phyloP scores from a whole-genome alignment of 1,284 basidiomycete genomes.

The Papiliotrema flavescens region DNA sequence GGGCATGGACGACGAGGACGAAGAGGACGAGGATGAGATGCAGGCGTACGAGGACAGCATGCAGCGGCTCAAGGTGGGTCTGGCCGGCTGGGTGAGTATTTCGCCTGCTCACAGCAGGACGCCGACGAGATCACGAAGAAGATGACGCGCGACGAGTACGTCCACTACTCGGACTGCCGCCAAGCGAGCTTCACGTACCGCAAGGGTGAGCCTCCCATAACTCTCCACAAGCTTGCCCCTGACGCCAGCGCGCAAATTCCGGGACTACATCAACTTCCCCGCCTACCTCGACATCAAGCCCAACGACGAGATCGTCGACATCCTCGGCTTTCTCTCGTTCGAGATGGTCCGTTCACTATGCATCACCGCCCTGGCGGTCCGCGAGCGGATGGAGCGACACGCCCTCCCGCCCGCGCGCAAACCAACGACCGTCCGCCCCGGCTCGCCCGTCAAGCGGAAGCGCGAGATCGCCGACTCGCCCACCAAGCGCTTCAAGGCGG shows the following conservation, averaged over 20 bases:
- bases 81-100: too few species aligned
- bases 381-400: constrained; percentile 32
- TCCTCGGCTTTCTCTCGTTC: constrained; percentile 93
- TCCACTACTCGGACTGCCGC: constrained; percentile 94
- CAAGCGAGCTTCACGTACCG: constrained; percentile 97
- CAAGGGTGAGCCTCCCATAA: constrained; percentile 61
- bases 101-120: constrained; percentile 57
- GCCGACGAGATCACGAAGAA: constrained; percentile 90
- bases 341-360: constrained; percentile 94
- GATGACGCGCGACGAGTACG: constrained; percentile 96
- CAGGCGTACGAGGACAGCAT: constrained; percentile 94
- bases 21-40: constrained; percentile 92
- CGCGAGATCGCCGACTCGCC: constrained; percentile 46
- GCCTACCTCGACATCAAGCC: constrained; percentile 83
- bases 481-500: constrained; percentile 49
- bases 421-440: neutral
- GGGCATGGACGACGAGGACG: constrained; percentile 86
- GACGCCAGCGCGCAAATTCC: constrained; percentile 77
- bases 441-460: constrained; percentile 24
- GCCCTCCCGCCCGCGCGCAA: neutral
- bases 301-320: constrained; percentile 93
- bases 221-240: constrained; percentile 59
- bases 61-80: constrained; percentile 68
- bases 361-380: constrained; percentile 73
- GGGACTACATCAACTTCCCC: constrained; percentile 91